Conservation (phyloP, 495 filamentous ascomycete species). For the Penicillium parvum region DNA sequence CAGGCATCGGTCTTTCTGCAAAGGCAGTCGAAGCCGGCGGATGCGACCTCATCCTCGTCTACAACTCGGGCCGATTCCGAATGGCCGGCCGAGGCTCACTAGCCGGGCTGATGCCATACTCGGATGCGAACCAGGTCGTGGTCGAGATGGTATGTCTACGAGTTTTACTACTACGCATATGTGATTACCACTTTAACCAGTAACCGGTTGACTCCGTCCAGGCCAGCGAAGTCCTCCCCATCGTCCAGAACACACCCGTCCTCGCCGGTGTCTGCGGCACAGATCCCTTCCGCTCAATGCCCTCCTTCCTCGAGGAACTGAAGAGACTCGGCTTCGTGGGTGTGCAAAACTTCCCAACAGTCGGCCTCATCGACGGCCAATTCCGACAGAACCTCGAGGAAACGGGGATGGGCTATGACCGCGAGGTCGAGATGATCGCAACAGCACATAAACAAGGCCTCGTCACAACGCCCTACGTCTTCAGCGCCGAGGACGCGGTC, state of each 20-base stretch:
- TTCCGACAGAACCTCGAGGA: conserved; percentile 65
- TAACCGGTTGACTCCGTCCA: conserved; percentile 10
- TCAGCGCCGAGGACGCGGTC: conserved; percentile 53
- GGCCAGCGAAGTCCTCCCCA: conserved; percentile 56
- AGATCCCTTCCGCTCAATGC: conserved; percentile 59
- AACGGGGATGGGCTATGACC: conserved; percentile 62
- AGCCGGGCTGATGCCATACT: conserved; percentile 69
- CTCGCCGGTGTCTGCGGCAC: conserved; percentile 65
- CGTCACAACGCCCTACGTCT: conserved; percentile 67
- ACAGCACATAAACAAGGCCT: conserved; percentile 52
- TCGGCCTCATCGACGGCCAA: conserved; percentile 63
- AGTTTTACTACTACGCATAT: neutral
- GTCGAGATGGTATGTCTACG: conserved; percentile 54
- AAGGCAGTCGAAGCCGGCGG: conserved; percentile 65
- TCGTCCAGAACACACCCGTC: conserved; percentile 57
- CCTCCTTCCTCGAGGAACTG: conserved; percentile 53
- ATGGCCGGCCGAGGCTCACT: conserved; percentile 69
- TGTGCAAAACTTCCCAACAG: conserved; percentile 70
- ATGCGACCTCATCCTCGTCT: conserved; percentile 64
- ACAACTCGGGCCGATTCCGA: conserved; percentile 68
- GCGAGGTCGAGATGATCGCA: conserved; percentile 61
- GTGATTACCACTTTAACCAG: too few relatives aligned
- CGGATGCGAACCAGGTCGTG: conserved; percentile 66
- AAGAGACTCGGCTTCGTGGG: conserved; percentile 58
- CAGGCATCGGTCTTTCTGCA: conserved; percentile 64